Conservation (phyloP, 371 early-diverging fungal species). For the Circinella umbellata region DNA sequence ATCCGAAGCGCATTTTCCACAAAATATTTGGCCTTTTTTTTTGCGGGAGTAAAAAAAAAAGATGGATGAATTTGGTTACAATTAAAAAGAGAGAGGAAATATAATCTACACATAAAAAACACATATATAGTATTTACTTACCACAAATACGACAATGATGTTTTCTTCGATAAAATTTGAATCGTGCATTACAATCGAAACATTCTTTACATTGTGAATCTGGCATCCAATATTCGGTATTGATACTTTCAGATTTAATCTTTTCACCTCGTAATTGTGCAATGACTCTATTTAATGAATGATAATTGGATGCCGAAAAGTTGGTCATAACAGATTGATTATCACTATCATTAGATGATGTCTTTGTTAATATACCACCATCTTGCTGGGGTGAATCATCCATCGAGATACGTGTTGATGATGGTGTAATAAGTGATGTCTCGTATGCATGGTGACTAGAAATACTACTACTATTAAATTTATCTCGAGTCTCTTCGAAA, state of each 20-base stretch:
- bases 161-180: slow-evolving; percentile 74
- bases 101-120: no score
- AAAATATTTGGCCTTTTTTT: slow-evolving; percentile 78
- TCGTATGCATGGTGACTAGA: neutral
- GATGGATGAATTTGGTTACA: no score
- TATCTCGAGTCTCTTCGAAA: neutral
- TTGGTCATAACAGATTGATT: slow-evolving; percentile 59
- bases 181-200: slow-evolving; percentile 81
- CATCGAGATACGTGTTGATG: slow-evolving; percentile 9
- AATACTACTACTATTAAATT: neutral
- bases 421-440: neutral
- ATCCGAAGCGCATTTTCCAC: slow-evolving; percentile 79
- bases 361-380: slow-evolving; percentile 35
- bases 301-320: slow-evolving; percentile 60
- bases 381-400: slow-evolving; percentile 6
- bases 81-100: no score
- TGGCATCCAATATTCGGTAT: slow-evolving; percentile 85
- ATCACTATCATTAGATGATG: slow-evolving; percentile 56
- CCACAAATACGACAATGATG: slow-evolving; percentile 92
- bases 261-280: slow-evolving; percentile 65
- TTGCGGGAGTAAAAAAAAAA: no score
- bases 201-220: slow-evolving; percentile 85
- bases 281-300: slow-evolving; percentile 61
- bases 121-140: slow-evolving; percentile 25
- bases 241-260: slow-evolving; percentile 30